Evolutionary conservation across 495 filamentous ascomycete species (phyloP), one percentile per base, ranked within the genome.

Genomic region (Neurospora sp.): DNA sequence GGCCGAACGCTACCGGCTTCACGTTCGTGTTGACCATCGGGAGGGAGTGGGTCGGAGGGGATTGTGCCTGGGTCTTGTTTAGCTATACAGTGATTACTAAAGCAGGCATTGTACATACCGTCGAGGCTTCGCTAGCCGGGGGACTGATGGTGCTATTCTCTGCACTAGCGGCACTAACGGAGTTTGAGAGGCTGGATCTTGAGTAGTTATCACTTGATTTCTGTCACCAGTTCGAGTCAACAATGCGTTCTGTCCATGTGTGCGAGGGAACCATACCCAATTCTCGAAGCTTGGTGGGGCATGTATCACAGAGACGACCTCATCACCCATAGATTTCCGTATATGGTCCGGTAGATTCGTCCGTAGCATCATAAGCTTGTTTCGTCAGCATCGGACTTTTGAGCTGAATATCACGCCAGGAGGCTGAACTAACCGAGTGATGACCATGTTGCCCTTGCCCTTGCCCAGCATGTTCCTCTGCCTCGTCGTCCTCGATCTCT

Each of bases 291-390:
- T 92, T 76, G 91, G 82, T 5, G 94, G 94, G 27, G 92, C 93
- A 83, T 96, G 93, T 77, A 97, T 97, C 69, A 96, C 94, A 4
- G 94, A 97, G 73, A 91, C 86, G 31, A 92, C 88, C 71, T 95
- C 93, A 72, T 94, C 91, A 74, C 90, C 88, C 44, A 86, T 83
- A 31, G 86, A 84, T 72, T 84, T 82, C 76, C 85, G 86, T 73
- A 85, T 78, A 31, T 86, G 81, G 39, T 87, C 86, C 71, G 85
- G 80, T 14, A 90, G 81, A 72, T 88, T 87, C n/a, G 88, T 87
- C 72, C 85, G 90, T 39, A 90, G 85, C 79, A 90, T 89, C 85
- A 91, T 80, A 42, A 86, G 77, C 82, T 85, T 76, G 70, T 72
- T 62, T 18, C 44, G 77, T 82, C 69, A 81, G 78, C 71, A 75